A percentile compares a stretch with the other conserved stretches of the same genome.
These are phyloP conservation scores for Globisporangium polare DNA, from an alignment of 352 stramenopile species.

Conservation along the genomic window DNA sequence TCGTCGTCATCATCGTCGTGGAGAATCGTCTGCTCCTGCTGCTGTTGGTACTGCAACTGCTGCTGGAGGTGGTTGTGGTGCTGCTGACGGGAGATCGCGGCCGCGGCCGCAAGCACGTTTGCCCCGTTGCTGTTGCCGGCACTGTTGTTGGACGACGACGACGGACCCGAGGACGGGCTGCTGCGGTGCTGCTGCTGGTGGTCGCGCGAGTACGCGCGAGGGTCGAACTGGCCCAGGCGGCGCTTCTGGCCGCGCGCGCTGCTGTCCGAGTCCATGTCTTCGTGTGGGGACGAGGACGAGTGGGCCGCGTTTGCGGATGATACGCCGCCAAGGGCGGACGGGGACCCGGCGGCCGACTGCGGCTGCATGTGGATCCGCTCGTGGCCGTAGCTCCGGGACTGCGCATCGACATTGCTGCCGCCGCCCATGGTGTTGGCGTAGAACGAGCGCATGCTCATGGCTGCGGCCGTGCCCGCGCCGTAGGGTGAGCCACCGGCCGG, in stretches of 20 bases:
- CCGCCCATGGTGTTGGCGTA: slow-evolving; percentile 25
- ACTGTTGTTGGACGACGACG: background rate
- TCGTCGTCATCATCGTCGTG: slow-evolving; percentile 15
- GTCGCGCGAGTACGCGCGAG: background rate
- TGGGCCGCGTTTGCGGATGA: background rate
- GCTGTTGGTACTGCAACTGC: slow-evolving; percentile 10
- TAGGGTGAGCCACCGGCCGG: slow-evolving; percentile 17
- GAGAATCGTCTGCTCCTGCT: background rate
- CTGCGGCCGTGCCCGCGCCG: slow-evolving; percentile 18
- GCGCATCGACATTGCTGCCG: slow-evolving; percentile 13
- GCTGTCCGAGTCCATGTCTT: slow-evolving; percentile 10
- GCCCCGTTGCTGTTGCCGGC: slow-evolving; percentile 1
- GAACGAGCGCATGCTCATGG: slow-evolving; percentile 19
- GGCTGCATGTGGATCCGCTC: slow-evolving; percentile 6
- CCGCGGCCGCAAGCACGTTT: slow-evolving; percentile 1
- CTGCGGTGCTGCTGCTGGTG: slow-evolving; percentile 4
- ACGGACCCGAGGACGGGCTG: slow-evolving; percentile 2
- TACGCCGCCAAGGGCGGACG: slow-evolving; percentile 1
- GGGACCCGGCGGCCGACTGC: background rate
- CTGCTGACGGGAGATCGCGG: slow-evolving; percentile 15
- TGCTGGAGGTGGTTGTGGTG: background rate
- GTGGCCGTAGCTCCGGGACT: slow-evolving; percentile 9
- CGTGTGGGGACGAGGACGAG: background rate
- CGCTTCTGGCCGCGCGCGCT: slow-evolving; percentile 34
- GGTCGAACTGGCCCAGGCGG: slow-evolving; percentile 31